These are phyloP conservation scores for Phialophora chinensis DNA, from an alignment of 2,329 filamentous ascomycete species.

Conservation along the genomic window DNA sequence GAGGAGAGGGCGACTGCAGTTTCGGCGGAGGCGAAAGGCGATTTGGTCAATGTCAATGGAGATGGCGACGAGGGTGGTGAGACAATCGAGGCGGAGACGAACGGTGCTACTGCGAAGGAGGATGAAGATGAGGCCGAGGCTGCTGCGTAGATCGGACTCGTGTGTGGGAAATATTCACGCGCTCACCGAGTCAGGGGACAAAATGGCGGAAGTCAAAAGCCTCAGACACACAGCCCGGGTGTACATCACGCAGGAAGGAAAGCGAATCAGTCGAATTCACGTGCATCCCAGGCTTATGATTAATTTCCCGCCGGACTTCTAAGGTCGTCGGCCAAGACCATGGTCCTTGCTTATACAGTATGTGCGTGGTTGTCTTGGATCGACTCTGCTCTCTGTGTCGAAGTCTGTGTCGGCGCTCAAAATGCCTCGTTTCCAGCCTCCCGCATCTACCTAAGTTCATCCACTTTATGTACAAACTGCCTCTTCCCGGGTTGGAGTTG, in stretches of 20 bases:
- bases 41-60: conserved; percentile 50
- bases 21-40: conserved; percentile 43
- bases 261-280: background rate
- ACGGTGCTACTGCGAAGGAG: conserved; percentile 42
- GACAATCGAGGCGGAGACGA: conserved; percentile 39
- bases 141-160: conserved; percentile 1
- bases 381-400: background rate
- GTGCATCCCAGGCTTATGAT: background rate
- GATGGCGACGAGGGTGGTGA: conserved; percentile 28
- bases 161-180: background rate
- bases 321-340: background rate
- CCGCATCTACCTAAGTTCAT: background rate
- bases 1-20: conserved; percentile 69
- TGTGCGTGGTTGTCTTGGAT: background rate
- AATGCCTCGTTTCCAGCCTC: background rate
- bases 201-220: background rate
- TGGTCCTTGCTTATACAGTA: background rate
- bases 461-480: background rate
- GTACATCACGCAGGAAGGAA: background rate
- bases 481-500: background rate
- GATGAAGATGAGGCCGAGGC: conserved; percentile 29
- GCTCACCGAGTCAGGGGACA: background rate
- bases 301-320: background rate
- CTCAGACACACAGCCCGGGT: background rate
- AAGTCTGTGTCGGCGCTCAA: background rate